These are phyloP conservation scores for Volutella citrinella DNA, from an alignment of 2,329 filamentous ascomycete species.

Conservation along the genomic window DNA sequence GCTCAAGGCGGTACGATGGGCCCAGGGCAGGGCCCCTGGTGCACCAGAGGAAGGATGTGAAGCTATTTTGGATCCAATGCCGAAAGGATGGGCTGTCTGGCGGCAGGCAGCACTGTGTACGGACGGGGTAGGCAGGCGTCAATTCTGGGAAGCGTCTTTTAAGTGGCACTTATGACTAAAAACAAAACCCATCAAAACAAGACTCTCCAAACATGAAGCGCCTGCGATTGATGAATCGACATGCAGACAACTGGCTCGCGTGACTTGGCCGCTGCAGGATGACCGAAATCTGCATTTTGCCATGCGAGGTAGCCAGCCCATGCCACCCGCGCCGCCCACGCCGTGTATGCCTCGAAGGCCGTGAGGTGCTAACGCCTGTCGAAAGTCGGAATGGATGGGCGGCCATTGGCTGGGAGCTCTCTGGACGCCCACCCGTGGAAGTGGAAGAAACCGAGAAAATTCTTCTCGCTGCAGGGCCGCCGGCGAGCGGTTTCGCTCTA, in stretches of 20 bases:
- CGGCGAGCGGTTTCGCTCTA: slow-evolving; percentile 14
- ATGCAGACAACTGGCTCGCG: slow-evolving; percentile 9
- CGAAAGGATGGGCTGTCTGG: no score
- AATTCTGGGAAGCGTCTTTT: slow-evolving; percentile 11
- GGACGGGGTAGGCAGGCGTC: slow-evolving; percentile 7
- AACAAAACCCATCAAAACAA: slow-evolving; percentile 2
- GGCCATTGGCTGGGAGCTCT: slow-evolving; percentile 11
- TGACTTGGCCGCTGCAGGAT: slow-evolving; percentile 12
- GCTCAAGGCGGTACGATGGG: no score
- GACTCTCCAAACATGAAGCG: background rate
- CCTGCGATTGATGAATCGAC: slow-evolving; percentile 1
- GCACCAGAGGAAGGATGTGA: no score
- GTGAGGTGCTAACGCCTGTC: slow-evolving; percentile 8
- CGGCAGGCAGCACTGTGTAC: slow-evolving; percentile 2
- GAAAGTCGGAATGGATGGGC: slow-evolving; percentile 5
- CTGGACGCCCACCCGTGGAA: slow-evolving; percentile 4
- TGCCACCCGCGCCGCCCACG: background rate
- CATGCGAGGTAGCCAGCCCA: no score
- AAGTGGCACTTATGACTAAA: slow-evolving; percentile 13
- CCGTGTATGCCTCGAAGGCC: no score
- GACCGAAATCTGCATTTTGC: slow-evolving; percentile 11
- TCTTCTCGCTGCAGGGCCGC: slow-evolving; percentile 7
- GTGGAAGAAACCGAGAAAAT: slow-evolving; percentile 17
- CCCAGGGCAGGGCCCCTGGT: no score
- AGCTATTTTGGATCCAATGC: no score